Evolutionary conservation across 148 eudicot genomes (phyloP), one percentile per base, ranked within the genome.

Genomic region (Euryodendron excelsum): DNA sequence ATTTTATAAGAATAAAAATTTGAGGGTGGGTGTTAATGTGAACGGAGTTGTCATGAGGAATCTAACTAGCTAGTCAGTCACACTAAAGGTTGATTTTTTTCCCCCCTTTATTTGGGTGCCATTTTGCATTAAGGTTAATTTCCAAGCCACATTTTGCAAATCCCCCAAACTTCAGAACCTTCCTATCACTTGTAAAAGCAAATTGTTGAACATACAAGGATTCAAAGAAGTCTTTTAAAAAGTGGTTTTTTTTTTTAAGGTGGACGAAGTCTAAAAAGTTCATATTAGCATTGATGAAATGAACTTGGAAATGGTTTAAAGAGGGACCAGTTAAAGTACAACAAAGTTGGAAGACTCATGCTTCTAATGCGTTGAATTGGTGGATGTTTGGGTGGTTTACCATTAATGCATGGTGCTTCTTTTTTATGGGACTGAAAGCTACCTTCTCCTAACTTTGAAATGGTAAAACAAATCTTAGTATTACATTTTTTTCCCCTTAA

Each of bases 151-250:
- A 5, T 59, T 39, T 39, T 74, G 77, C 65, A 5, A 74, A 37
- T 37, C 77, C 77, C 78, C 78, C 78, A 41, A 75, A 75, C 69
- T 75, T 61, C 25, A 75, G 78, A 75, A 75, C 27, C 25, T 75
- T 27, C 78, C 15, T 0, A 5, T 44, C 28, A 4, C 55, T 61
- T 25, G 17, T 31, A 30, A 18, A 20, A 18, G 62, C 37, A 53
- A 31, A 31, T 1, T 11, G 45, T 52, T 33, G 39, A 33, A 33
- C 52, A 48, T 6, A 15, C 59, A 47, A 7, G 39, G 23, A 34
- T 65, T 34, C 6, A 33, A 20, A 65, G 11, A 65, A 36, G 5
- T 9, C 23, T 36, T 2, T 34, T 15, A 15, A 21, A 20, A 65
- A 65, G n/a, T 37, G 50, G 64, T 27, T n/a, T 36, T n/a, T n/a